phyloP scores from a whole-genome alignment of 2,329 filamentous ascomycete genomes.

The Curvularia spicifera region DNA sequence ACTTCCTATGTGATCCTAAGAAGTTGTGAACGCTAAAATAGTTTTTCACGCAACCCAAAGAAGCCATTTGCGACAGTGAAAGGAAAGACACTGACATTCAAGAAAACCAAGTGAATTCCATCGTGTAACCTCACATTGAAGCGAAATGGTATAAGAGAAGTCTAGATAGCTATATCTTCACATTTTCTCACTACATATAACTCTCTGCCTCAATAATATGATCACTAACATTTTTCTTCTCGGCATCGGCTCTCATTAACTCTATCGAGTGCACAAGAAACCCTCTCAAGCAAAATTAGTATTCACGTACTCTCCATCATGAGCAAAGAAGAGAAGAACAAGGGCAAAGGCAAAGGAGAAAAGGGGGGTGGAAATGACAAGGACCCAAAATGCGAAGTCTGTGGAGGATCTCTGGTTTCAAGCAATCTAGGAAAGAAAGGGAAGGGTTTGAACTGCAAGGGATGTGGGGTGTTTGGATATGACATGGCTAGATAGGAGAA shows the following conservation, averaged over 20 bases:
- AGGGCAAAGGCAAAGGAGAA: not conserved
- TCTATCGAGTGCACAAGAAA: not conserved
- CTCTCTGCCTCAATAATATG: not conserved
- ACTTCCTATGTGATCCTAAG: not conserved
- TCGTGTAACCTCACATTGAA: not conserved
- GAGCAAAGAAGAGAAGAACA: not conserved
- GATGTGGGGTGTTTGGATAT: not conserved
- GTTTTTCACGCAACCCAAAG: not conserved
- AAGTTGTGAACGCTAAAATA: not conserved
- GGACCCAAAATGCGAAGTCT: not conserved
- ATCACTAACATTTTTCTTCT: not conserved
- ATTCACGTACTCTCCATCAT: not conserved
- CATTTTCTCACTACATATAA: not conserved
- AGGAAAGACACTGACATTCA: not conserved
- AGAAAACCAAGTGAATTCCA: not conserved
- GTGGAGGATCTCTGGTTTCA: not conserved
- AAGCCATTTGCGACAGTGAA: accelerated
- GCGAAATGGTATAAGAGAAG: not conserved
- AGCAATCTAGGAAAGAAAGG: not conserved
- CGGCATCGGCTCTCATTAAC: not conserved
- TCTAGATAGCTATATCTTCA: not conserved
- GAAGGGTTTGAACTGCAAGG: not conserved
- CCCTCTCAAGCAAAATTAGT: not conserved
- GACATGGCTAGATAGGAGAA: no score
- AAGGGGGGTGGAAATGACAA: not conserved